Evolutionary conservation across 768 basidiomycete species (phyloP).

Genomic region (Naganishia randhawae): DNA sequence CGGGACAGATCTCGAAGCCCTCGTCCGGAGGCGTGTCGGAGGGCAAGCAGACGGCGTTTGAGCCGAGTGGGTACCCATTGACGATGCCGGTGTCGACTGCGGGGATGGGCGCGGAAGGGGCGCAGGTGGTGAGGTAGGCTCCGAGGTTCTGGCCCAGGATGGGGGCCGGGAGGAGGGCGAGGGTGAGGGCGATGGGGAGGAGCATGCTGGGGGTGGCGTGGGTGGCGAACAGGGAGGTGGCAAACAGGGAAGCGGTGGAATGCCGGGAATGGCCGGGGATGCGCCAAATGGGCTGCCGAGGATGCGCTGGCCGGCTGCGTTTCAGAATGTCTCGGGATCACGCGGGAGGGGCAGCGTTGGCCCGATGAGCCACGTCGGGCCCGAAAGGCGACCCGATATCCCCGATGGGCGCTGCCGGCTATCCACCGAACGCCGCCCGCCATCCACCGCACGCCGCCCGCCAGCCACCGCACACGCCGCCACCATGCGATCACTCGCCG

Average conservation of each 20-base stretch:
- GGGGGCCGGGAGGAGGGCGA: not conserved
- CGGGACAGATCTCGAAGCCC: constrained; percentile 1
- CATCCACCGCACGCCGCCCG: too few relatives aligned
- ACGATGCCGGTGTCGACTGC: not conserved
- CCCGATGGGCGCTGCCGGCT: not conserved
- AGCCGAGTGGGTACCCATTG: not conserved
- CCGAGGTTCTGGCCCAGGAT: constrained; percentile 11
- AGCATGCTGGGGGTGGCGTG: not conserved
- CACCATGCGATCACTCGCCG: not conserved
- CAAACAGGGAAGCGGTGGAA: too few relatives aligned
- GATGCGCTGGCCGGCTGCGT: not conserved
- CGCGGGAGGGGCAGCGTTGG: too few relatives aligned
- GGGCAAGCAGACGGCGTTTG: constrained; percentile 7
- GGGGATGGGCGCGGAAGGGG: not conserved
- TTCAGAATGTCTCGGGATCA: too few relatives aligned
- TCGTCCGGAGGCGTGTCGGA: not conserved
- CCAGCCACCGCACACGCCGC: not conserved
- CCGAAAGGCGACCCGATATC: not conserved
- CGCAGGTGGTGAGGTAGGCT: constrained; percentile 3
- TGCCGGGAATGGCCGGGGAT: not conserved
- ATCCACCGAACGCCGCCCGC: too few relatives aligned
- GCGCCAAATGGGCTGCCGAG: too few relatives aligned
- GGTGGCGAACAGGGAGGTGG: not conserved
- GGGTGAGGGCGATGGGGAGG: not conserved
- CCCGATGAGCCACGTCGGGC: not conserved